phyloP scores from a whole-genome alignment of 352 stramenopile genomes.

The Phytophthora kernoviae region DNA sequence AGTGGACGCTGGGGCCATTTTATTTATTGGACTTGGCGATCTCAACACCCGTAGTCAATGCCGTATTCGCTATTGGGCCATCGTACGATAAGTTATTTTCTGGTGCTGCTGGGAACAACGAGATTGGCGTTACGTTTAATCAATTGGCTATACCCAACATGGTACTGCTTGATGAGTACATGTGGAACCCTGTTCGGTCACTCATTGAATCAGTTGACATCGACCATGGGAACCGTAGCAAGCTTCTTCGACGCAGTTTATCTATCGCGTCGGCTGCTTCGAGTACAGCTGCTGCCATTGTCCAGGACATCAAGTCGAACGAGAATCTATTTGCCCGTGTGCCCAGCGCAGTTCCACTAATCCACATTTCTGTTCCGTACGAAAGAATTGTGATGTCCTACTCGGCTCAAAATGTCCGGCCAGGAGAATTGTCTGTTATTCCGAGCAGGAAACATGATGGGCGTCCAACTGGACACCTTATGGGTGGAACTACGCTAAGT shows the following conservation, averaged over 20 bases:
- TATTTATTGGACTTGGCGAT: conserved; percentile 71
- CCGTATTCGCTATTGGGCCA: conserved; percentile 58
- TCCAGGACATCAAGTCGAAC: conserved; percentile 70
- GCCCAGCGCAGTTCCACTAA: conserved; percentile 49
- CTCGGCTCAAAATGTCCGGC: conserved; percentile 39
- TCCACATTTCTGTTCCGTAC: conserved; percentile 51
- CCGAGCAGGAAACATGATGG: conserved; percentile 59
- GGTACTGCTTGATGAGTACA: conserved; percentile 62
- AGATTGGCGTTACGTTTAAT: conserved; percentile 56
- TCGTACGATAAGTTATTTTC: conserved; percentile 64
- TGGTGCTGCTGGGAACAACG: conserved; percentile 50
- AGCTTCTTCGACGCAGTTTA: conserved; percentile 59
- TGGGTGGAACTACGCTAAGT: conserved; percentile 44
- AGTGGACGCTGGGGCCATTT: conserved; percentile 63
- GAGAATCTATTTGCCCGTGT: conserved; percentile 61
- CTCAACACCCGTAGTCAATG: conserved; percentile 52
- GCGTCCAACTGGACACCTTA: conserved; percentile 56
- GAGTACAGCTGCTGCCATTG: conserved; percentile 63
- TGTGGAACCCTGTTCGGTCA: conserved; percentile 64
- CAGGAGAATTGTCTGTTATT: conserved; percentile 46
- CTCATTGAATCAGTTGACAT: conserved; percentile 77
- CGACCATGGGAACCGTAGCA: conserved; percentile 43
- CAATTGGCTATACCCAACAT: conserved; percentile 53
- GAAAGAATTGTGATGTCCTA: conserved; percentile 66
- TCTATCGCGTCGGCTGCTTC: conserved; percentile 67